Evolutionary conservation across 495 filamentous ascomycete species (phyloP).

Genomic region (Astrothelium subdiscretum): DNA sequence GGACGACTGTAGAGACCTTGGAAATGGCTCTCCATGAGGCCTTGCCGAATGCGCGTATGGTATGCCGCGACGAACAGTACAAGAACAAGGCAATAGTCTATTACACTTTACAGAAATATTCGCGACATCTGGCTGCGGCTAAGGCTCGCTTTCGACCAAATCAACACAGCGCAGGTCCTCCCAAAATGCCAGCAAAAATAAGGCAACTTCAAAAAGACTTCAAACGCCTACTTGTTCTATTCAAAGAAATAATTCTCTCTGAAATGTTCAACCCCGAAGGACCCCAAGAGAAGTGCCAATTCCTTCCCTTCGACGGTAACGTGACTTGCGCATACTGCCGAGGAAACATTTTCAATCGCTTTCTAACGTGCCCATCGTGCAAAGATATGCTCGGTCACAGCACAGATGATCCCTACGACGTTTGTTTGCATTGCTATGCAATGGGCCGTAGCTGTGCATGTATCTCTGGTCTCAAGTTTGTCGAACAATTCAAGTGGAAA

Average conservation of each 20-base stretch:
- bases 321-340: slow-evolving; percentile 93
- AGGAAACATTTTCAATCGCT: slow-evolving; percentile 94
- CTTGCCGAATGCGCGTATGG: slow-evolving; percentile 72
- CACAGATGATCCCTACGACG: slow-evolving; percentile 55
- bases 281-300: slow-evolving; percentile 56
- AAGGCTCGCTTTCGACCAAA: slow-evolving; percentile 32
- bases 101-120: slow-evolving; percentile 70
- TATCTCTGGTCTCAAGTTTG: slow-evolving; percentile 74
- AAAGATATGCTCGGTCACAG: slow-evolving; percentile 37
- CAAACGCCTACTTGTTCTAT: slow-evolving; percentile 61
- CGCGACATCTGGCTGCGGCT: slow-evolving; percentile 44
- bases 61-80: slow-evolving; percentile 98
- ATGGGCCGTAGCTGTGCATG: slow-evolving; percentile 89
- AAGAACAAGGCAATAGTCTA: slow-evolving; percentile 95
- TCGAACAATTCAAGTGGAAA: slow-evolving; percentile 82
- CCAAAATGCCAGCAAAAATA: slow-evolving; percentile 38
- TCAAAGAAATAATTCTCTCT: slow-evolving; percentile 62
- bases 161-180: slow-evolving; percentile 15
- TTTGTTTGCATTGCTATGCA: slow-evolving; percentile 93
- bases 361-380: slow-evolving; percentile 80
- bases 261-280: slow-evolving; percentile 65
- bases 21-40: slow-evolving; percentile 76
- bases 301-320: slow-evolving; percentile 67
- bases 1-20: slow-evolving; percentile 86
- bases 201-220: slow-evolving; percentile 67